Conservation (phyloP, 108 stramenopile genomes). For the Cyclotella cryptica region DNA sequence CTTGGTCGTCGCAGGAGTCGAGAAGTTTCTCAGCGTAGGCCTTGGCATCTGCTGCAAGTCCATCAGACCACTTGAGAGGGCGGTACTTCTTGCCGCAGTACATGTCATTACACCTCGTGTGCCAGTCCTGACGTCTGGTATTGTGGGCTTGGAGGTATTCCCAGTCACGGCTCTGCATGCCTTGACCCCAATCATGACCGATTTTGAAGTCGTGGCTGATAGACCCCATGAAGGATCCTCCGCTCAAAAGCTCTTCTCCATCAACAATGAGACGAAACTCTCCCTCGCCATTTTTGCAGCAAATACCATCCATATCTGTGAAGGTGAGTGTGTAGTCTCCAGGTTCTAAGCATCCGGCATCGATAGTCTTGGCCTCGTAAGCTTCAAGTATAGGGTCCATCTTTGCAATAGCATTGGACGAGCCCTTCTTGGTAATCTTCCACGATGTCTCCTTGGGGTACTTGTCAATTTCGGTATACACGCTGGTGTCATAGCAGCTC, state of each 20-base stretch:
- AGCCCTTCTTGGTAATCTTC: background rate
- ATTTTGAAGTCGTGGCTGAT: conserved; percentile 31
- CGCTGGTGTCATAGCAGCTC: background rate
- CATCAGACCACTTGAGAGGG: conserved; percentile 32
- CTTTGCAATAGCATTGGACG: background rate
- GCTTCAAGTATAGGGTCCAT: background rate
- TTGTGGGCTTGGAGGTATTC: conserved; percentile 48
- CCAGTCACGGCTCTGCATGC: conserved; percentile 33
- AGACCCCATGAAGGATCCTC: conserved; percentile 21
- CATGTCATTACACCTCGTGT: conserved; percentile 7
- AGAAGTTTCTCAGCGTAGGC: conserved; percentile 39
- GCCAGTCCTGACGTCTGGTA: conserved; percentile 22
- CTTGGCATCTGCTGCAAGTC: conserved; percentile 28
- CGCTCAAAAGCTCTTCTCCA: conserved; percentile 40
- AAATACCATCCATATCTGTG: conserved; percentile 39
- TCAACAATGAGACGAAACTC: conserved; percentile 40
- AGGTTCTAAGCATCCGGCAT: background rate
- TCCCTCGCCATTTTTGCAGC: conserved; percentile 37
- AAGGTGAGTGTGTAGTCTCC: background rate
- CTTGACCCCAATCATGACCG: conserved; percentile 24
- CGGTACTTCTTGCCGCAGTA: conserved; percentile 13
- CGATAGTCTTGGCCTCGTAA: background rate
- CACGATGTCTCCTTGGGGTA: background rate
- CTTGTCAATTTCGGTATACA: background rate
- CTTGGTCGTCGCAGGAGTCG: conserved; percentile 32